Base-by-base conservation (phyloP, 148 eudicot genomes). In the Silene latifolia region DNA sequence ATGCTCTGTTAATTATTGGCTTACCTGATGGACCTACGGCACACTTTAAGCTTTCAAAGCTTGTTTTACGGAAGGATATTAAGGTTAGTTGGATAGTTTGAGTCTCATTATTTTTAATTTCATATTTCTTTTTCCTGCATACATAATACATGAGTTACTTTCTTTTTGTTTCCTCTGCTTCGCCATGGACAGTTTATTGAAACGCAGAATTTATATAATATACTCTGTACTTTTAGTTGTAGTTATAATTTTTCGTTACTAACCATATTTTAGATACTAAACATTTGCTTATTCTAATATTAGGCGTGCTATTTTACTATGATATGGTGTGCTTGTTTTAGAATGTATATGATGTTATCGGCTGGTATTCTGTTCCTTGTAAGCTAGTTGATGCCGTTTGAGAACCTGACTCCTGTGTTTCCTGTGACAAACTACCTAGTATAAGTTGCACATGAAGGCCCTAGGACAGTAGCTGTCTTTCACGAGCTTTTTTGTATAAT, bases 1-100 rank as follows among this genome's bases (percentile, higher is more conserved):
- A 94, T 86, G 98, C 93, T 80, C 92, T 94, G 44, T 72, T 91
- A 27, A 56, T 94, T 39, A 84, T 92, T 67, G 96, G 88, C 42
- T 84, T 94, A 74, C 98, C 98, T 82, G 88, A 91, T 82, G 98
- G 98, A 71, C 98, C 98, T 69, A 94, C 98, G 7, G 98, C 98
- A 1, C 98, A 94, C 82, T 94, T 94, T 82, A 94, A 94, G 82
- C 93, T 94, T 39, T 86, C 97, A 54, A 91, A 78, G 51, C 96
- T 94, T 80, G 87, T 86, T 71, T 81, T 94, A 74, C 89, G 96
- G 73, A 94, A 94, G 82, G 98, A 94, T 79, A 83, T 94, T 72
- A 94, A 91, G 97, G 98, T 94, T 48, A 51, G 76, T 74, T 44
- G 15, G 13, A 27, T 6, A 11, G 32, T 24, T 53, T 72, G 67